Conservation (phyloP, 805 yeast genomes). For the Schizosaccharomyces pombe region DNA sequence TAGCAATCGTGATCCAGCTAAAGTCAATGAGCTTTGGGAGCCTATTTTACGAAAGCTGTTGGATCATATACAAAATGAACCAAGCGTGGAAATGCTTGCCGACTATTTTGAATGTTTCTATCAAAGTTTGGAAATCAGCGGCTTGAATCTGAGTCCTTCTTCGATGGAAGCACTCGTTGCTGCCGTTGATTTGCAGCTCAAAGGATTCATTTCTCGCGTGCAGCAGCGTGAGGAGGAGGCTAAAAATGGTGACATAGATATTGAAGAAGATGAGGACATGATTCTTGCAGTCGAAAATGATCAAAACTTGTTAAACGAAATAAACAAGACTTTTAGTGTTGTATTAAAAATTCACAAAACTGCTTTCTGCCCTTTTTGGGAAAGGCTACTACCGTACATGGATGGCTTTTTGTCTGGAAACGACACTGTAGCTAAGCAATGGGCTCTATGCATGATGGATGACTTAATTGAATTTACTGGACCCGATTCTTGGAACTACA, state of each 20-base stretch:
- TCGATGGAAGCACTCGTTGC: conserved; percentile 31
- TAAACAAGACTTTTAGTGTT: conserved; percentile 48
- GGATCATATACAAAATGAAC: conserved; percentile 47
- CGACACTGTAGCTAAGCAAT: conserved; percentile 42
- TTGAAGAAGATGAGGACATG: conserved; percentile 45
- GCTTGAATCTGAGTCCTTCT: conserved; percentile 29
- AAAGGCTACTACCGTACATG: conserved; percentile 37
- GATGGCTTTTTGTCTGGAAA: conserved; percentile 39
- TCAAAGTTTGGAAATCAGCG: conserved; percentile 42
- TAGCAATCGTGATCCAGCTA: conserved; percentile 29
- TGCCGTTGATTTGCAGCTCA: conserved; percentile 35
- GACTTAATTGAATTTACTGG: conserved; percentile 69
- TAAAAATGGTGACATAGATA: conserved; percentile 11
- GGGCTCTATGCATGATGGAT: conserved; percentile 58
- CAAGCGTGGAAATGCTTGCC: conserved; percentile 59
- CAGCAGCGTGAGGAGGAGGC: conserved; percentile 40
- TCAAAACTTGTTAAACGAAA: conserved; percentile 65
- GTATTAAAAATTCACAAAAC: conserved; percentile 40
- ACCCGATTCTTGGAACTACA: conserved; percentile 35
- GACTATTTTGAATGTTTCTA: conserved; percentile 53
- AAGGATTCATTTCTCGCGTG: conserved; percentile 47
- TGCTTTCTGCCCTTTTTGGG: conserved; percentile 41
- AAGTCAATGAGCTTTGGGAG: conserved; percentile 36
- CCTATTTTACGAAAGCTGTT: conserved; percentile 44
- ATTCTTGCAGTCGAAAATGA: conserved; percentile 68